phyloP scores from a whole-genome alignment of 768 basidiomycete species.

The Lactarius evosmus region DNA sequence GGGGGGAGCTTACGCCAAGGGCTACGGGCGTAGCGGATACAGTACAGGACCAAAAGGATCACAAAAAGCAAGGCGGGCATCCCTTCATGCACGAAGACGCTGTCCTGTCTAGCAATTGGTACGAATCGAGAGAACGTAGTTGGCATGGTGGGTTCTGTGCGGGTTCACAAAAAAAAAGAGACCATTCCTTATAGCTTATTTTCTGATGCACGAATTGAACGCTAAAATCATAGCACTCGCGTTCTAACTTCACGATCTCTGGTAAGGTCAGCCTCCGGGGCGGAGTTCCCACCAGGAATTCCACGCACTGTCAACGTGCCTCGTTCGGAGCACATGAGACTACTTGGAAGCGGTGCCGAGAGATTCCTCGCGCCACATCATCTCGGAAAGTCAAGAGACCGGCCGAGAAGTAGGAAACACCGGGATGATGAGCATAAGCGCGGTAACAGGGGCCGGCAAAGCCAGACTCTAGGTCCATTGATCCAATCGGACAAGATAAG shows the following conservation, averaged over 20 bases:
- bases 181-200: conserved; percentile 14
- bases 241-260: conserved; percentile 6
- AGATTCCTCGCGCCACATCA: conserved; percentile 12
- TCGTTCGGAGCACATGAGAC: conserved; percentile 9
- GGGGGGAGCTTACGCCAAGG: conserved; percentile 28
- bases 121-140: background rate
- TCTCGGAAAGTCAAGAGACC: conserved; percentile 22
- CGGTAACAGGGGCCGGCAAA: conserved; percentile 8
- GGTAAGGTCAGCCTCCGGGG: conserved; percentile 17
- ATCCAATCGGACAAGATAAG: conserved; percentile 22
- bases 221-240: conserved; percentile 13
- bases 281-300: conserved; percentile 24
- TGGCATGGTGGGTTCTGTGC: conserved; percentile 17
- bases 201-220: conserved; percentile 4
- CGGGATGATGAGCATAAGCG: conserved; percentile 5
- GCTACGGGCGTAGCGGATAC: conserved; percentile 16
- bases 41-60: conserved; percentile 2
- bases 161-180: background rate
- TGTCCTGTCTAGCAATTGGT: background rate
- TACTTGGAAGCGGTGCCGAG: conserved; percentile 21
- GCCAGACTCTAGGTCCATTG: conserved; percentile 18
- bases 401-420: conserved; percentile 13
- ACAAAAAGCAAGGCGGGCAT: conserved; percentile 4
- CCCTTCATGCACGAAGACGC: background rate
- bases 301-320: conserved; percentile 22